Conservation (phyloP, 2,329 filamentous ascomycete species). For the Fusarium sp. region DNA sequence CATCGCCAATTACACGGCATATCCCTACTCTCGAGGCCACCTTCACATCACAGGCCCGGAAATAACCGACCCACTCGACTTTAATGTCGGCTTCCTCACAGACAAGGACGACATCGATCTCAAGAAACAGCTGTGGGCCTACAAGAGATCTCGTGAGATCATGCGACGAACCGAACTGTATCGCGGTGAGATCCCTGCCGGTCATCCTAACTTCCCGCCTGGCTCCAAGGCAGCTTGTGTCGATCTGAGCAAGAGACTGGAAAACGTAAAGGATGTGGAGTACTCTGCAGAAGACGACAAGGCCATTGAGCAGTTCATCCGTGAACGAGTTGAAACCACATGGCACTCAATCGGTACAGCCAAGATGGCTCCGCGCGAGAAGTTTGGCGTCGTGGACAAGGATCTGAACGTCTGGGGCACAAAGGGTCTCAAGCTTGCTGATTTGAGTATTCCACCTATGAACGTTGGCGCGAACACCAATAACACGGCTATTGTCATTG, state of each 20-base stretch:
- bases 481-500: constrained; percentile 61
- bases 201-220: constrained; percentile 59
- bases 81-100: constrained; percentile 68
- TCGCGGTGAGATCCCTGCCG: constrained; percentile 57
- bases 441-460: constrained; percentile 52
- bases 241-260: constrained; percentile 57
- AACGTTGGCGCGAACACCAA: constrained; percentile 63
- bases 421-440: constrained; percentile 55
- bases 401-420: constrained; percentile 58
- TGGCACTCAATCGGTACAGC: constrained; percentile 62
- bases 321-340: constrained; percentile 56
- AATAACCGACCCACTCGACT: constrained; percentile 61
- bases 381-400: constrained; percentile 54
- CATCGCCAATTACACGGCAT: constrained; percentile 60
- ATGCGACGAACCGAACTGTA: constrained; percentile 68
- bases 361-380: constrained; percentile 57
- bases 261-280: constrained; percentile 54
- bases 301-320: constrained; percentile 59
- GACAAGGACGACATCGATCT: constrained; percentile 70
- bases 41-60: constrained; percentile 67
- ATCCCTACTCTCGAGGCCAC: constrained; percentile 66
- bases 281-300: constrained; percentile 65
- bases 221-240: constrained; percentile 57
- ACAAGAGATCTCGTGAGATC: constrained; percentile 75
- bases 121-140: constrained; percentile 72